phyloP scores from a whole-genome alignment of 139 green algal genomes.

The Pedinophyceae sp. region DNA sequence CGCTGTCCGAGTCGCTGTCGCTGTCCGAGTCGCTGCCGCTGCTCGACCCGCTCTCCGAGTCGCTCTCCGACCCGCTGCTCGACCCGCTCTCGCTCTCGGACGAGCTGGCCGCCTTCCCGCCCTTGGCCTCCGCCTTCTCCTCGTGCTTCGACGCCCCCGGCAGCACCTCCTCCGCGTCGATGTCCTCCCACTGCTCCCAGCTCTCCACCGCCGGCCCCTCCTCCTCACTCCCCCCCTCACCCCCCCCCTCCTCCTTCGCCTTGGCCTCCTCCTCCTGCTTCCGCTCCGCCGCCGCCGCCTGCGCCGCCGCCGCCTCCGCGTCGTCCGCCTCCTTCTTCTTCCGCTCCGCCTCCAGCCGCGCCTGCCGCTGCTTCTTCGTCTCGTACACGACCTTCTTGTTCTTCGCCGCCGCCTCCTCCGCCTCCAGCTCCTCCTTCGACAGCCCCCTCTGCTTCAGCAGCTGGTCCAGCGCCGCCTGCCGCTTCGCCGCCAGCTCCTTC shows the following conservation, averaged over 20 bases:
- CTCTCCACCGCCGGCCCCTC: slow-evolving; percentile 19
- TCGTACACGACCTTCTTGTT: slow-evolving; percentile 11
- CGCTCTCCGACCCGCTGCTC: slow-evolving; percentile 7
- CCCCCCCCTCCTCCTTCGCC: not conserved
- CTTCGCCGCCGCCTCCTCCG: not conserved
- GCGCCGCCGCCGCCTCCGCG: not conserved
- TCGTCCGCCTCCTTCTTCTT: slow-evolving; percentile 25
- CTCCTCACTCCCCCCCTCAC: slow-evolving; percentile 7
- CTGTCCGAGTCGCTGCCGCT: not conserved
- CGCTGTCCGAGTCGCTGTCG: slow-evolving; percentile 13
- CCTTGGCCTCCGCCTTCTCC: slow-evolving; percentile 14
- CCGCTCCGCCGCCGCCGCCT: slow-evolving; percentile 9
- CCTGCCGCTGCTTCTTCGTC: slow-evolving; percentile 42
- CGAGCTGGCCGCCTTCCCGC: slow-evolving; percentile 2
- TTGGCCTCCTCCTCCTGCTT: slow-evolving; percentile 17
- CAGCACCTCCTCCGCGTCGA: slow-evolving; percentile 2
- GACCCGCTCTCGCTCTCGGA: slow-evolving; percentile 1
- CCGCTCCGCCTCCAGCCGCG: slow-evolving; percentile 6
- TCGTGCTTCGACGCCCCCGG: slow-evolving; percentile 17
- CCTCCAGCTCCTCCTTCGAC: slow-evolving; percentile 2
- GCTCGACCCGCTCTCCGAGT: not conserved
- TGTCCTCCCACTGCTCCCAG: slow-evolving; percentile 29
- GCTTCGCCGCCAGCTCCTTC: slow-evolving; percentile 81
- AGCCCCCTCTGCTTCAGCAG: slow-evolving; percentile 31
- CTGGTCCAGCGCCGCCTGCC: slow-evolving; percentile 66